Evolutionary conservation across 257 asterid genomes (phyloP), one percentile per base, ranked within the genome.

Genomic region (Nicotiana noctiflora): DNA sequence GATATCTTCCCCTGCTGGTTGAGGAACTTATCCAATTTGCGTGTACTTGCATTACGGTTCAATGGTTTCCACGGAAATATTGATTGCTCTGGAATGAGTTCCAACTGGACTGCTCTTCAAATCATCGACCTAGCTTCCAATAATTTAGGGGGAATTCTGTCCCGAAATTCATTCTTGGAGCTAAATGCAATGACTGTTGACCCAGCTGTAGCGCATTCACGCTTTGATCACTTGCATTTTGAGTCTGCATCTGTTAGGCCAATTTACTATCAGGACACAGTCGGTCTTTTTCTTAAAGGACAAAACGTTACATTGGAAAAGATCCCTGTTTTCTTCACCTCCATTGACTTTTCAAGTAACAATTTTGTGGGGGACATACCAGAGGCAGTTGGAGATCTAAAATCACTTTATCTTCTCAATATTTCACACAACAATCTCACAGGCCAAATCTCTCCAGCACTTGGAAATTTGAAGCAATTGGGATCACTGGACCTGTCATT

Each of bases 21-120:
- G 72, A 76, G 51, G 31, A 77, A 60, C 21, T 81, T 80, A 40
- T 83, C 91, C 79, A 74, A 79, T 56, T 79, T 93, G 86, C 91
- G 82, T 0, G 91, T 91, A 18, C 91, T 91, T 31, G 90, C 89
- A 25, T 76, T 91, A 68, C 86, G 89, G 12, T 83, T 55, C 76
- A 93, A 93, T 84, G 82, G 34, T 12, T 90, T 93, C 74, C 81
- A 88, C 32, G 98, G 98, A 53, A 77, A 74, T 19, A 56, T 90
- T 5, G 18, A 3, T 19, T 87, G 94, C 60, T 66, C 70, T 1
- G 75, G 53, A 6, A 31, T 56, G 25, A 81, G 79, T 0, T 75
- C 79, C 74, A 85, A 82, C 85, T 92, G 94, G 97, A 81, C 89
- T 5, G 84, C 88, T 81, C 92, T 92, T 76, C 97, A 91, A 81